Percentiles rank a stretch among this genome's conserved stretches.
Evolutionary conservation across 2,329 filamentous ascomycete genomes (phyloP).

Genomic region (Colletotrichum lentis): DNA sequence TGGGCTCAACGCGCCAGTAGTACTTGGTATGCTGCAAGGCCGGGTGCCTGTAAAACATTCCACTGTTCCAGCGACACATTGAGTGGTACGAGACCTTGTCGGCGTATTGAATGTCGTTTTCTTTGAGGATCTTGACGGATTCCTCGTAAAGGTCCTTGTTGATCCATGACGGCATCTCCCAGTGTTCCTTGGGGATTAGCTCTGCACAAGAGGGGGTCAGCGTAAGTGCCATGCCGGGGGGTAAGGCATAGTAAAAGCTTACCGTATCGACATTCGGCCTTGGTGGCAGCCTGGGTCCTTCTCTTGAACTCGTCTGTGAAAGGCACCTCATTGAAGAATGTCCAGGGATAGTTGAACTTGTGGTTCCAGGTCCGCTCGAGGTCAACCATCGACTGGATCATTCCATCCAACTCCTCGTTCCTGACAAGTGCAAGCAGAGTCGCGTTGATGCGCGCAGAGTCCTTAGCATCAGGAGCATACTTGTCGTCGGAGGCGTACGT

Average conservation of each 20-base stretch:
- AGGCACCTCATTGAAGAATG: slow-evolving; percentile 96
- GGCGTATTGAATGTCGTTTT: slow-evolving; percentile 90
- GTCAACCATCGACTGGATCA: slow-evolving; percentile 89
- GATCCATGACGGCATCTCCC: slow-evolving; percentile 92
- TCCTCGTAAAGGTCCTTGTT: slow-evolving; percentile 85
- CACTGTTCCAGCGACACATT: slow-evolving; percentile 99
- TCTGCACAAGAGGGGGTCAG: slow-evolving; percentile 59
- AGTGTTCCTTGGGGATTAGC: slow-evolving; percentile 92
- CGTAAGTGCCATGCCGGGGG: neutral
- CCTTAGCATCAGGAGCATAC: slow-evolving; percentile 78
- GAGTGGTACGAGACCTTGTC: slow-evolving; percentile 91
- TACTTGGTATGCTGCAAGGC: slow-evolving; percentile 83
- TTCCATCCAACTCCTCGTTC: slow-evolving; percentile 85
- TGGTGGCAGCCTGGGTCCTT: slow-evolving; percentile 81
- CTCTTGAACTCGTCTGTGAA: slow-evolving; percentile 94
- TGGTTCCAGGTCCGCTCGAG: slow-evolving; percentile 94
- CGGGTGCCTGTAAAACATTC: slow-evolving; percentile 96
- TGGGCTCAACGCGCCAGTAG: slow-evolving; percentile 99
- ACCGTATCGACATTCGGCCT: slow-evolving; percentile 88
- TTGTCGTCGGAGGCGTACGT: slow-evolving; percentile 77
- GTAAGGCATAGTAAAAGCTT: slow-evolving; percentile 44
- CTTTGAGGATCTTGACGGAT: slow-evolving; percentile 81
- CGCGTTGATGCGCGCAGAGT: slow-evolving; percentile 88
- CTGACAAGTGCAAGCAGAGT: slow-evolving; percentile 91
- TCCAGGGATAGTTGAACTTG: slow-evolving; percentile 99